Evolutionary conservation across 192 early-diverging fungal genomes (phyloP), one percentile per base, ranked within the genome.

Genomic region (Coemansia sp.): DNA sequence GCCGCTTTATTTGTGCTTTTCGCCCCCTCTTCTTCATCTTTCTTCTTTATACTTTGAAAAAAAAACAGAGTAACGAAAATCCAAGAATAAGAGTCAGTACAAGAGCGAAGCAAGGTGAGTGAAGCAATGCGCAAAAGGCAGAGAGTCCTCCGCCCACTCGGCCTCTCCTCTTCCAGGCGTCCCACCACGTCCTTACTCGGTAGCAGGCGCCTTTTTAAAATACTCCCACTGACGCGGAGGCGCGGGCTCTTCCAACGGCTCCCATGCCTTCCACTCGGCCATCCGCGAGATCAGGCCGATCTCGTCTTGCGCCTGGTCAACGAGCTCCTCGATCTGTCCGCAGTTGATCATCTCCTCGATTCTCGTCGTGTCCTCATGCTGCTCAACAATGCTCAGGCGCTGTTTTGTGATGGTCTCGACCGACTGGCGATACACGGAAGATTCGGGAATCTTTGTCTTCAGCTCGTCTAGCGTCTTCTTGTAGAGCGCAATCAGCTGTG

Each of bases 311-410:
- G 95, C 95, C 70, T 91, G 91, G 36, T 75, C 65, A 60, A 96
- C 88, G 6, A 98, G 79, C 83, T 98, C 93, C 75, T 98, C 95
- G 64, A 98, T 90, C 80, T 93, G 91, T 29, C 94, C 94, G 32
- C 78, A 85, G 64, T 80, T 80, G 29, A 95, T 81, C 47, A 85
- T 69, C 66, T 85, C 59, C 81, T 98, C 95, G 67, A 95, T 93
- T 68, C 85, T 83, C 45, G 64, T 49, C 46, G 90, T 73, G 58
- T 91, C 86, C 61, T 90, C 87, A 56, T 85, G 87, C 32, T 81
- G 69, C 71, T 95, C 84, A 23, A 90, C 90, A 61, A 95, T 78
- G 39, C 70, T 79, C 53, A 95, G 74, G 42, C 95, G 86, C 51
- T 91, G 87, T 50, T 81, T 67, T 20, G 91, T 90, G 60, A 94